Conservation (phyloP, 352 stramenopile species). For the Phytophthora megakarya region DNA sequence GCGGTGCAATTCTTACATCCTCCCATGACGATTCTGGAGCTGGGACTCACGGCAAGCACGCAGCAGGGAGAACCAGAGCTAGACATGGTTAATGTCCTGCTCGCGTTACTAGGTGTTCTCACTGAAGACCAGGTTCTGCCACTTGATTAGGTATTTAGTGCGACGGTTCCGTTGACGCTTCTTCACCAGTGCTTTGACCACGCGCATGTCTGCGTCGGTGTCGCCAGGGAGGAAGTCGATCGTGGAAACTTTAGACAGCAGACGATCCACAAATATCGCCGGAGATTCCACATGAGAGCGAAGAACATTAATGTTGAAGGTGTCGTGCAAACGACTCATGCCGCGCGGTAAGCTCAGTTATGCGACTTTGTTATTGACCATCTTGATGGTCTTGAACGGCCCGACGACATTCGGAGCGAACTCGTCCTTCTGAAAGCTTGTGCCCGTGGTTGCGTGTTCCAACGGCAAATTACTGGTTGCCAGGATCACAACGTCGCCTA, state of each 20-base stretch:
- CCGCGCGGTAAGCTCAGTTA: background rate
- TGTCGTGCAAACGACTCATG: slow-evolving; percentile 2
- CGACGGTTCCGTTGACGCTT: background rate
- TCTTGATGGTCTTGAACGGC: slow-evolving; percentile 9
- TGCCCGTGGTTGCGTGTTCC: background rate
- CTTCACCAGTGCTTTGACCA: background rate
- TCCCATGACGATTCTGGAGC: slow-evolving; percentile 11
- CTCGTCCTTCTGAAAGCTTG: slow-evolving; percentile 9
- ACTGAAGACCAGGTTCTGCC: background rate
- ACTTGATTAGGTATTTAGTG: background rate
- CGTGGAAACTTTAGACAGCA: slow-evolving; percentile 1
- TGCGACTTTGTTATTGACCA: background rate
- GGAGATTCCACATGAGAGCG: slow-evolving; percentile 1
- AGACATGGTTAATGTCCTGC: slow-evolving; percentile 2
- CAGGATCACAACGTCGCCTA: slow-evolving; percentile 3
- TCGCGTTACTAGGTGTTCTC: slow-evolving; percentile 9
- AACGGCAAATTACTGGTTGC: slow-evolving; percentile 5
- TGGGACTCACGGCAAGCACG: background rate
- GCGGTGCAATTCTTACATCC: background rate
- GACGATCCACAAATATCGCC: background rate
- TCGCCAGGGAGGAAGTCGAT: slow-evolving; percentile 1
- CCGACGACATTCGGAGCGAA: background rate
- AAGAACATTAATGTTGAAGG: slow-evolving; percentile 7
- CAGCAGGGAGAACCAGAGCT: background rate
- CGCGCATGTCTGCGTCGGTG: background rate